Conservation (phyloP, 2,329 filamentous ascomycete genomes). For the Colletotrichum lentis region DNA sequence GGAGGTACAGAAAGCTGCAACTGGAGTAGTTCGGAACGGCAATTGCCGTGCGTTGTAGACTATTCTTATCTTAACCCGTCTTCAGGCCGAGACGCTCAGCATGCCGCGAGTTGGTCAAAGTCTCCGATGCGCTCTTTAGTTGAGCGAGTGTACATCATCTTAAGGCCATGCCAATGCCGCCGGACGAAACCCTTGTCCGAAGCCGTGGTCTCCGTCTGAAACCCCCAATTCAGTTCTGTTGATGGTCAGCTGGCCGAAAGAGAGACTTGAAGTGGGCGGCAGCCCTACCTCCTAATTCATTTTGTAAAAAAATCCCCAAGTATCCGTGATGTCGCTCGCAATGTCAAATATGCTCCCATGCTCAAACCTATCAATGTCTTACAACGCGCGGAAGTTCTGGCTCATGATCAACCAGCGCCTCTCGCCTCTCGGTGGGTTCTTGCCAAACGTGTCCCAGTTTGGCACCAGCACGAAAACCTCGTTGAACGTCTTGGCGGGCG, state of each 20-base stretch:
- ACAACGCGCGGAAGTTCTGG: constrained; percentile 73
- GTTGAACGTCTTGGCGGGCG: constrained; percentile 74
- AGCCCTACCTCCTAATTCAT: neutral
- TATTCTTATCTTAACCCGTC: constrained; percentile 1
- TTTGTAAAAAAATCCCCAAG: neutral
- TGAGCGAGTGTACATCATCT: neutral
- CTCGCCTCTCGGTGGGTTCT: constrained; percentile 61
- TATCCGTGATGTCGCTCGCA: neutral
- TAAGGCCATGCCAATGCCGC: neutral
- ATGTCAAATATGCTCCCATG: neutral
- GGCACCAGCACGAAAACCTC: constrained; percentile 85
- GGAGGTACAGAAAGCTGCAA: constrained; percentile 68
- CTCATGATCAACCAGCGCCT: constrained; percentile 73
- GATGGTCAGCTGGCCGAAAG: neutral
- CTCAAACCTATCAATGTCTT: constrained; percentile 31
- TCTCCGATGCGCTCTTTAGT: neutral
- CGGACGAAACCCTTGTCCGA: neutral
- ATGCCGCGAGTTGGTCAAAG: neutral
- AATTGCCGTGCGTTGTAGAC: neutral
- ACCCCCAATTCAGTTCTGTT: neutral
- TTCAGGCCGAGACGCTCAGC: neutral
- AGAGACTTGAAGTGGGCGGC: neutral
- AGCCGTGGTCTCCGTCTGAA: neutral
- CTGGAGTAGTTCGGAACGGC: constrained; percentile 9
- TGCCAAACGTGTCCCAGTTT: constrained; percentile 68